Base-by-base conservation (phyloP, 73 alveolate genomes). In the Diophrys appendiculata region DNA sequence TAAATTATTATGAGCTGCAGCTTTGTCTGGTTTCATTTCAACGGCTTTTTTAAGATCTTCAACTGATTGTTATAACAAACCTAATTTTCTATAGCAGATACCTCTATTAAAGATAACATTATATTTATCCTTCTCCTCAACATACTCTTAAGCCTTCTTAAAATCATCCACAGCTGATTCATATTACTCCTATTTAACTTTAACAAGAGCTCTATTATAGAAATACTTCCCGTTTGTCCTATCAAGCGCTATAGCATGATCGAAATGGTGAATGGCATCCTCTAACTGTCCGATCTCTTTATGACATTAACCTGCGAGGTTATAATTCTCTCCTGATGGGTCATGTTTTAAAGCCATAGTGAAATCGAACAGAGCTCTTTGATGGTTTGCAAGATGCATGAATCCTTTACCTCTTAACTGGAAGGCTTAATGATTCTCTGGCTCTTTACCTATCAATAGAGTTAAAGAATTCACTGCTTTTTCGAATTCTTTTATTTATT, bases 151-250 rank as follows among this genome's bases (percentile, higher is more conserved):
- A 32, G 85, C 85, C 22, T 76, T 23, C 78, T 55, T 73, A 64
- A 87, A 94, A 71, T 94, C 99, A 14, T 92, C 94, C 11, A 92
- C 80, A 24, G 99, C 97, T 32, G 86, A 91, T 53, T 92, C 90
- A 29, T 29, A 77, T 31, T 88, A 72, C 52, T 88, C 93, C 67
- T 92, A 71, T 74, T 90, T 81, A 8, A 89, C 80, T 80, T 92
- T 92, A 33, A 94, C 97, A 52, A 88, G 33, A 11, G 97, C 99
- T 87, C 97, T 78, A 69, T 82, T 84, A 80, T 86, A 90, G 55
- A 68, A 89, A 71, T 86, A 81, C 76, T 68, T 81, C 5, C 97
- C 97, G 70, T 88, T 90, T 8, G 83, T 33, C 22, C 82, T 72
- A 65, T 91, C 96, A 2, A 82, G 56, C 33, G 84, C 76, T 11